Evolutionary conservation across 192 early-diverging fungal genomes (phyloP).

Genomic region (Coemansia sp.): DNA sequence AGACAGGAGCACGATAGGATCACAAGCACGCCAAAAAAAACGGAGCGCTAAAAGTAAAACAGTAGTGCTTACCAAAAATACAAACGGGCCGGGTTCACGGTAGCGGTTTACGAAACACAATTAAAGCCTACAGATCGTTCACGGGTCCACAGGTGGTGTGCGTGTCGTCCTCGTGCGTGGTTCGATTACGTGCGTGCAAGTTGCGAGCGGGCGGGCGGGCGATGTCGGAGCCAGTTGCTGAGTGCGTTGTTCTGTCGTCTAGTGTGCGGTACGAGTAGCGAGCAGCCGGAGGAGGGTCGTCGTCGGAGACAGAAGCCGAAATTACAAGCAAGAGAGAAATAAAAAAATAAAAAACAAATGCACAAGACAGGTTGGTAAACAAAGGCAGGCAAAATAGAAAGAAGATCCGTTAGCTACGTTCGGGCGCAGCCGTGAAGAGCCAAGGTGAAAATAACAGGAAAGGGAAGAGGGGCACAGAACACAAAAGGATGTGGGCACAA

Average conservation of each 20-base stretch:
- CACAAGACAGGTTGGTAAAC: slow-evolving; percentile 7
- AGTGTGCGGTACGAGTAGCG: not conserved
- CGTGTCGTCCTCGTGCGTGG: not conserved
- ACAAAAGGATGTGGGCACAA: slow-evolving; percentile 9
- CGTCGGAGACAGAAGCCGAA: not conserved
- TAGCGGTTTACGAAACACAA: not conserved
- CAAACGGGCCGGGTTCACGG: not conserved
- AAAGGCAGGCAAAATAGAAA: slow-evolving; percentile 8
- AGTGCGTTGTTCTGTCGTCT: not conserved
- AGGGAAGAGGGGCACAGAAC: not conserved
- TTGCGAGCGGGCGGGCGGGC: not conserved
- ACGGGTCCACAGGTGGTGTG: not conserved
- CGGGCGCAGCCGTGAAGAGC: slow-evolving; percentile 1
- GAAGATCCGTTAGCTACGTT: slow-evolving; percentile 12
- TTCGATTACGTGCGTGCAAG: not conserved
- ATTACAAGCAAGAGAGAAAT: not conserved
- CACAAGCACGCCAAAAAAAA: not conserved
- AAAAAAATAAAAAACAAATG: slow-evolving; percentile 4
- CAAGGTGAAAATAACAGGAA: not conserved
- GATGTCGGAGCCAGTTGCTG: not conserved
- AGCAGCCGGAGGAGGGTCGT: not conserved
- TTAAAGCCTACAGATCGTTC: not conserved
- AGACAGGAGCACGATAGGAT: not conserved
- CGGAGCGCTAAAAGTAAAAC: not conserved
- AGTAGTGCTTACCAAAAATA: slow-evolving; percentile 5